These are phyloP conservation scores for Mycena leptocephala DNA, from an alignment of 768 basidiomycete species.

Conservation along the genomic window DNA sequence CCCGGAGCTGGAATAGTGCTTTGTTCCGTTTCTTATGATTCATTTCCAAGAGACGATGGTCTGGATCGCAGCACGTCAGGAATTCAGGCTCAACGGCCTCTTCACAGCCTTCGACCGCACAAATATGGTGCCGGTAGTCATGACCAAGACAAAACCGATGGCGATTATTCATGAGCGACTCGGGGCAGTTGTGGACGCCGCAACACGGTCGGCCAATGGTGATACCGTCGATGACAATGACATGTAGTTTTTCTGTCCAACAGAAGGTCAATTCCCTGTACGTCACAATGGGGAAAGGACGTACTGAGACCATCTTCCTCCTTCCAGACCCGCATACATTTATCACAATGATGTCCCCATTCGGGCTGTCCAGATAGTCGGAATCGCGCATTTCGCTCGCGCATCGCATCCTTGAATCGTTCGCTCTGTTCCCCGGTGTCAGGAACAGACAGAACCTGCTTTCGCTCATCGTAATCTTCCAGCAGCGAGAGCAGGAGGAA, in stretches of 20 bases:
- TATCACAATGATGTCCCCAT: constrained; percentile 44
- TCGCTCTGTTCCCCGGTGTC: constrained; percentile 41
- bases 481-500: too few relatives aligned
- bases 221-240: too few relatives aligned
- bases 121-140: constrained; percentile 13
- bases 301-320: constrained; percentile 15
- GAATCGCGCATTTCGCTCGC: constrained; percentile 42
- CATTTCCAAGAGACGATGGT: constrained; percentile 42
- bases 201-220: constrained; percentile 50
- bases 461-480: too few relatives aligned
- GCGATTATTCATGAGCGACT: constrained; percentile 31
- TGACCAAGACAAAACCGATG: constrained; percentile 45
- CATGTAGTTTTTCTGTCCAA: too few relatives aligned
- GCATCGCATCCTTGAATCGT: constrained; percentile 42
- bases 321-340: constrained; percentile 40
- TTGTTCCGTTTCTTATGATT: constrained; percentile 37
- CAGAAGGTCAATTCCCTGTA: too few relatives aligned
- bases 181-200: constrained; percentile 44
- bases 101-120: constrained; percentile 41
- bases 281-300: too few relatives aligned
- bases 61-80: constrained; percentile 37
- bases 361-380: constrained; percentile 44
- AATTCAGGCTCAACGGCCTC: constrained; percentile 3
- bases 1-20: constrained; percentile 46
- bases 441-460: too few relatives aligned